phyloP scores from a whole-genome alignment of 768 basidiomycete genomes.

The Boletus sp. region DNA sequence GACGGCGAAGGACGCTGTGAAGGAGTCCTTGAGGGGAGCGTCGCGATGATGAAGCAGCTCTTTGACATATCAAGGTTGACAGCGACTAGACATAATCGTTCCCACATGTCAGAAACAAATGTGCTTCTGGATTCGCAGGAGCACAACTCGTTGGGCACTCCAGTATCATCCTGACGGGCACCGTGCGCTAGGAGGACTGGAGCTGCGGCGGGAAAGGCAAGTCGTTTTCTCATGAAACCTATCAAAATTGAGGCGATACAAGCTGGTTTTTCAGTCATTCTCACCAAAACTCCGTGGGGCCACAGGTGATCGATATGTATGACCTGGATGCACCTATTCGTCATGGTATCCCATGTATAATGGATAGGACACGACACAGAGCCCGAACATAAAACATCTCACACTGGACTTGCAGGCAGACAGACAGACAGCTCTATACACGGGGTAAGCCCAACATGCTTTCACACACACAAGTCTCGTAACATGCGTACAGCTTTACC shows the following conservation, averaged over 20 bases:
- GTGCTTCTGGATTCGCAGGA: conserved; percentile 10
- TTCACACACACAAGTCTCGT: not conserved
- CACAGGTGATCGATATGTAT: not conserved
- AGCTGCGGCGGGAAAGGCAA: conserved; percentile 8
- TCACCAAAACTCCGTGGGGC: conserved; percentile 11
- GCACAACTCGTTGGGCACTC: conserved; percentile 4
- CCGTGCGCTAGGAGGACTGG: not conserved
- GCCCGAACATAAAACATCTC: not conserved
- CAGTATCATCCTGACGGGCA: conserved; percentile 22
- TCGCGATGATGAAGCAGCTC: conserved; percentile 26
- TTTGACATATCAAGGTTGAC: conserved; percentile 41
- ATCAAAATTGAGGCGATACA: not conserved
- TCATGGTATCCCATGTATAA: conserved; percentile 4
- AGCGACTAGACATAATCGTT: conserved; percentile 46
- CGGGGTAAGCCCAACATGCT: not conserved
- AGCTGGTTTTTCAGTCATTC: not conserved
- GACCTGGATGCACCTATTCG: conserved; percentile 1
- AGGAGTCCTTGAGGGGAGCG: not conserved
- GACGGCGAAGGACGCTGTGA: conserved; percentile 39
- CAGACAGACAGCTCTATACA: conserved; percentile 12
- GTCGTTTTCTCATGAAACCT: conserved; percentile 14
- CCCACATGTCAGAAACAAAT: conserved; percentile 30
- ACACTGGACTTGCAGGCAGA: conserved; percentile 8
- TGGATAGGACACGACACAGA: conserved; percentile 6
- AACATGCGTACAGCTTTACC: conserved; percentile 14